Base-by-base conservation (phyloP, 1,284 basidiomycete species). In the Mycosarcoma mackinlayi region DNA sequence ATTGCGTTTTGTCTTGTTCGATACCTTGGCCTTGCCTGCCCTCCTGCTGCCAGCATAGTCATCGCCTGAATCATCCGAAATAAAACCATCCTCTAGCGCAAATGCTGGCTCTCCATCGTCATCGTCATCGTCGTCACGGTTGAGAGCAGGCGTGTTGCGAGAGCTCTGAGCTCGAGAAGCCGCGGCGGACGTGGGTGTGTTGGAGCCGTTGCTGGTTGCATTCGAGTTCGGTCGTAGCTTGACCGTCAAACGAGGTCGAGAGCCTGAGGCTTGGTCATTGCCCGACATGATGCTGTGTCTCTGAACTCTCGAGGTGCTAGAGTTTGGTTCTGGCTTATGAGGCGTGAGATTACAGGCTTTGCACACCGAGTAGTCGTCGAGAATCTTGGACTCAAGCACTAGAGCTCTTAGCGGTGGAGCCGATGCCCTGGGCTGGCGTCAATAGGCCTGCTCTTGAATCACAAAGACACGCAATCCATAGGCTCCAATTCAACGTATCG, bases 1-100 rank as follows among this genome's bases (percentile, higher is more conserved):
- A 19, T 21, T 57, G 11, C 41, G 28, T 41, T 51, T 55, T 14
- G 37, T 34, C 38, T 58, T 65, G 30, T 54, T 63, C 14, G 49
- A 23, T 6, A 46, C 41, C 6, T 54, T 25, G 3, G 55, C 31
- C 33, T 53, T 57, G 16, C 31, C 46, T 18, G 39, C 19, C 23
- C 11, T 45, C 8, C 51, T 52, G 42, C 46, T 44, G n/a, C 44
- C 14, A 21, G 51, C 56, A 23, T 67, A 67, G 23, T 72, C 69
- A 11, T 67, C 69, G 9, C 60, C 69, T 3, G 69, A 72, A 23
- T 67, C 69, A 9, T 72, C 69, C n/a, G 64, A 67, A 16, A 67
- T 60, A 38, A 64, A 56, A 31, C 56, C 63, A 31, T 59, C 64
- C n/a, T 67, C 63, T 1, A 67, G 39, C 5, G 63, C 63, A 25